Base-by-base conservation (phyloP, 2,329 filamentous ascomycete genomes). In the Cadophora sp. region DNA sequence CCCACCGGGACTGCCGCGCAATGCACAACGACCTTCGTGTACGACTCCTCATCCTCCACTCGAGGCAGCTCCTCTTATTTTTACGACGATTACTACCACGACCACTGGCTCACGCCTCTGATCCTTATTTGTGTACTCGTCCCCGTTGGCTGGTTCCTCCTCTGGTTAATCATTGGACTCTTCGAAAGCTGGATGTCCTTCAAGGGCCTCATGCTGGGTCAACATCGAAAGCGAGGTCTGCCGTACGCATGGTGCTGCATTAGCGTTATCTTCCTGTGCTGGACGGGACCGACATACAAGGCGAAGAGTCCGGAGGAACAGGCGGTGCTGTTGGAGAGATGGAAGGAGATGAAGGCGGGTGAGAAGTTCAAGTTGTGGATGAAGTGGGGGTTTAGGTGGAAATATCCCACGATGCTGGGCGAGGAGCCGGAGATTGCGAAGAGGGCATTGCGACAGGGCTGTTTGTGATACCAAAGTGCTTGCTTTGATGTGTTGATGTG, bases 231-330 rank as follows among this genome's bases (percentile, higher is more conserved):
- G 60, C 43, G 72, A 50, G 71, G 70, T 6, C 34, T 69, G 3
- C 70, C 72, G 2, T 74, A 73, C 59, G 60, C 70, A 12, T 74
- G 71, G 71, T 71, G 67, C 60, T 73, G 71, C 67, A 68, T 74
- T 4, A 69, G 62, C 29, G 29, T 68, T 2, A 26, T 71, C 1
- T 73, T 70, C 26, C 56, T 72, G 26, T 74, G 69, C 60, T 72
- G 66, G 55, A 53, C 51, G 24, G 72, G 72, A 11, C 72, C 72
- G 22, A 71, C 69, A 46, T 74, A 72, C 59, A 70, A 70, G 53
- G 71, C 68, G 56, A 72, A 71, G 69, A 71, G 68, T 60, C 62
- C 12, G 11, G 70, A 74, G 62, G 72, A 74, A 40, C 70, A 73
- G 24, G 71, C 55, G 3, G 40, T 29, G 40, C 50, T 73, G 51